phyloP scores from a whole-genome alignment of 2,329 filamentous ascomycete species.

The Setomelanomma holmii region DNA sequence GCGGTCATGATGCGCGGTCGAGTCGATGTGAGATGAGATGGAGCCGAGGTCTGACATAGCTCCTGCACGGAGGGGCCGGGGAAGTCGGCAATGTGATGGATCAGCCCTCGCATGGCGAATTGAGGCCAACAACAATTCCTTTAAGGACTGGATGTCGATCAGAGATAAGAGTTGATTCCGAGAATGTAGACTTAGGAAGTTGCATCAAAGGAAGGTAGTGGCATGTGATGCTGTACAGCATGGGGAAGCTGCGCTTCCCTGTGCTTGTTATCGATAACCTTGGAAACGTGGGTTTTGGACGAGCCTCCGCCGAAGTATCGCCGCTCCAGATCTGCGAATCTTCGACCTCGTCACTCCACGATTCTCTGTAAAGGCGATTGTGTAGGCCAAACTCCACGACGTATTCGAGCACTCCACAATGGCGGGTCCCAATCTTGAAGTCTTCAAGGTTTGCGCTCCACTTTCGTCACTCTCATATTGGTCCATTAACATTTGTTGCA shows the following conservation, averaged over 20 bases:
- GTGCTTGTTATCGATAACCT: conserved; percentile 7
- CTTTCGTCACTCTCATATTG: neutral
- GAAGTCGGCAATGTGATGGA: neutral
- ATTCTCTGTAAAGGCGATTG: neutral
- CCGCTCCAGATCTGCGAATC: conserved; percentile 31
- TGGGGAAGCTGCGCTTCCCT: neutral
- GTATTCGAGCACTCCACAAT: conserved; percentile 56
- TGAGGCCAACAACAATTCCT: no score
- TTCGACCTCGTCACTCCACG: conserved; percentile 13
- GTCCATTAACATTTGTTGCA: conserved; percentile 48
- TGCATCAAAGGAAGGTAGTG: no score
- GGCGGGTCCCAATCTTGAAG: conserved; percentile 88
- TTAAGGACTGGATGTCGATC: no score
- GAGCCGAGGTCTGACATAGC: conserved; percentile 1
- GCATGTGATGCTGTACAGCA: neutral
- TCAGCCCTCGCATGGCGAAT: neutral
- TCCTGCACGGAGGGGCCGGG: neutral
- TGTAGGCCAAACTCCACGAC: no score
- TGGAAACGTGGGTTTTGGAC: neutral
- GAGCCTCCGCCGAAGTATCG: conserved; percentile 20
- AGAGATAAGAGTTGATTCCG: no score
- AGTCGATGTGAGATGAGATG: neutral
- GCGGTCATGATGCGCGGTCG: neutral
- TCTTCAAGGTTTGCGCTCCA: conserved; percentile 78
- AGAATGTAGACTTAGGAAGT: no score